phyloP scores from a whole-genome alignment of 2,329 filamentous ascomycete species.

The Nectriaceae sp. region DNA sequence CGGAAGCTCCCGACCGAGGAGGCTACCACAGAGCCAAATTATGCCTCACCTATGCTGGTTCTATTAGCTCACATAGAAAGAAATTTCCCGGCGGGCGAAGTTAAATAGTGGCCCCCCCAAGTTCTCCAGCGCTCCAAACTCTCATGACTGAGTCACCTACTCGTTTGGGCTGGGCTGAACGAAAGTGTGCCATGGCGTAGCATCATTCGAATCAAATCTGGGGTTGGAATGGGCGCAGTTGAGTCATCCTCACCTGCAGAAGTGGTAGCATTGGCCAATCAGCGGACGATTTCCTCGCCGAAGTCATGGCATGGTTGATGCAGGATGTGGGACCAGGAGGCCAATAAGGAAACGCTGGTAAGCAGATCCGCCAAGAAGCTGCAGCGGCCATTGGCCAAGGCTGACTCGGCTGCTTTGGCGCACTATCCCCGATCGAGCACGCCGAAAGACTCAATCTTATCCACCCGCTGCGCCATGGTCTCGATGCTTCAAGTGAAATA shows the following conservation, averaged over 20 bases:
- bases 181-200: too few species aligned
- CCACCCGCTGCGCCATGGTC: conserved; percentile 34
- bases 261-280: conserved; percentile 35
- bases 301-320: conserved; percentile 32
- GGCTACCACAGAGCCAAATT: too few species aligned
- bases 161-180: too few species aligned
- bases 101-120: too few species aligned
- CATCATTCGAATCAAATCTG: conserved; percentile 24
- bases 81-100: too few species aligned
- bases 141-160: too few species aligned
- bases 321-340: conserved; percentile 18
- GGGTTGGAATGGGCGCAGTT: conserved; percentile 26
- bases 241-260: conserved; percentile 31
- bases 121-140: too few species aligned
- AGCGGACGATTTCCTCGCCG: conserved; percentile 33
- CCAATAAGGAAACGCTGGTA: conserved; percentile 30
- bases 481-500: conserved; percentile 35
- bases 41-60: too few species aligned
- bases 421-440: conserved; percentile 44
- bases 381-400: conserved; percentile 29
- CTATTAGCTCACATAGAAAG: too few species aligned
- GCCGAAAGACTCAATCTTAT: conserved; percentile 45
- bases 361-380: conserved; percentile 7
- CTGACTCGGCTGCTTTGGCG: conserved; percentile 3
- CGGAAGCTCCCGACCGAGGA: too few species aligned